phyloP scores from a whole-genome alignment of 1,284 basidiomycete species.

The Gomphus sp. region DNA sequence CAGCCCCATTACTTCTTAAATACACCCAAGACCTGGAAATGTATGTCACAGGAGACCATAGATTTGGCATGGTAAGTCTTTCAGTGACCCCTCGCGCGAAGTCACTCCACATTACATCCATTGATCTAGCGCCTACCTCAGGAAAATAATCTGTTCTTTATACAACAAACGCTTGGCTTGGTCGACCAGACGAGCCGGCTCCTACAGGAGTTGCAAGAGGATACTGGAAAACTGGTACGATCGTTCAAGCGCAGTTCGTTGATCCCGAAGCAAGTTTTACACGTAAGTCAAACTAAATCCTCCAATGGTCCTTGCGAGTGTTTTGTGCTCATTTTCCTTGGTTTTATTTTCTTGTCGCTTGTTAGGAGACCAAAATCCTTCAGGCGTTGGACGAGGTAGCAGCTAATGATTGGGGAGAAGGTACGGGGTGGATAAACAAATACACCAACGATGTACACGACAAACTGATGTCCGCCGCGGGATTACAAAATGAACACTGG shows the following conservation, averaged over 20 bases:
- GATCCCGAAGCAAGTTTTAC: background rate
- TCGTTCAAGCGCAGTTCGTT: background rate
- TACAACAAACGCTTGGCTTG: background rate
- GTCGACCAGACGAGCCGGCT: background rate
- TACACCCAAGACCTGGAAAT: slow-evolving; percentile 2
- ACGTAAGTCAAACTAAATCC: background rate
- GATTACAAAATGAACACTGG: background rate
- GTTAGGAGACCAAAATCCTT: background rate
- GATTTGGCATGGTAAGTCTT: background rate
- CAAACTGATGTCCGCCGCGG: background rate
- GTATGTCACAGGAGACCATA: background rate
- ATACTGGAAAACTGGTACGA: background rate
- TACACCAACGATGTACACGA: background rate
- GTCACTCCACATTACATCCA: background rate
- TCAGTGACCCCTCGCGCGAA: background rate
- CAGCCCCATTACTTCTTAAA: slow-evolving; percentile 1
- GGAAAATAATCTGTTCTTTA: background rate
- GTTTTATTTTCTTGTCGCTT: background rate
- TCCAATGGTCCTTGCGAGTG: too few relatives aligned
- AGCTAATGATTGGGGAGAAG: background rate
- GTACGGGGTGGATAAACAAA: background rate
- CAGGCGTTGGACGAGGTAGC: background rate
- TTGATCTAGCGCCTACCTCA: background rate
- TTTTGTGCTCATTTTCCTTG: too few relatives aligned
- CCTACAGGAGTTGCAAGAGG: background rate